These are phyloP conservation scores for Kodamaea laetipori DNA, from an alignment of 805 yeast genomes.

Conservation along the genomic window DNA sequence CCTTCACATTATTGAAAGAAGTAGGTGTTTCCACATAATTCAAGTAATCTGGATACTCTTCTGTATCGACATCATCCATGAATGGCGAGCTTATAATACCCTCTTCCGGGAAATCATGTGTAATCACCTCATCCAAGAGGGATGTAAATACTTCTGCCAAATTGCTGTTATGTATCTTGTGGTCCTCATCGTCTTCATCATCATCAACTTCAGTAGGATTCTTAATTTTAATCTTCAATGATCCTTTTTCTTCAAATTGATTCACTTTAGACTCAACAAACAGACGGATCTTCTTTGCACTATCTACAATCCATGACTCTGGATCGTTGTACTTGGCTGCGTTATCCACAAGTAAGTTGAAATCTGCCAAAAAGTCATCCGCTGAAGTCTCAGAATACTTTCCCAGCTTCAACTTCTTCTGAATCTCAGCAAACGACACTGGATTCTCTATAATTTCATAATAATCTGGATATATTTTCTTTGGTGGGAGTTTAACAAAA, in stretches of 20 bases:
- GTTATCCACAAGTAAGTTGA: conserved; percentile 38
- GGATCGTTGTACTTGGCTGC: conserved; percentile 45
- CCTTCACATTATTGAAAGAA: conserved; percentile 61
- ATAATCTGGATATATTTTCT: conserved; percentile 43
- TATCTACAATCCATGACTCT: conserved; percentile 59
- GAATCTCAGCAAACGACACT: conserved; percentile 36
- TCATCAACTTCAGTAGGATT: conserved; percentile 2
- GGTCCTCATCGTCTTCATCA: conserved; percentile 18
- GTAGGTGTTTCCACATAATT: conserved; percentile 72
- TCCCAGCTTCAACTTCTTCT: conserved; percentile 43
- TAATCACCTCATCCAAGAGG: conserved; percentile 43
- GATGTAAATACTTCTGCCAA: conserved; percentile 24
- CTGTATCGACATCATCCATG: conserved; percentile 68
- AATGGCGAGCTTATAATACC: conserved; percentile 69
- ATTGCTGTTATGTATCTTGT: conserved; percentile 19
- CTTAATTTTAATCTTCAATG: conserved; percentile 1
- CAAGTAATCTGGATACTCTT: conserved; percentile 80
- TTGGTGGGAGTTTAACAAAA: conserved; percentile 38
- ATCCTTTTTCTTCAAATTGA: conserved; percentile 27
- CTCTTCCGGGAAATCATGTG: conserved; percentile 49
- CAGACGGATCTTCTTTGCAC: conserved; percentile 58
- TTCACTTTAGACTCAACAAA: conserved; percentile 55
- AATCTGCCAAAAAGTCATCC: conserved; percentile 38
- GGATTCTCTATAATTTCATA: conserved; percentile 38
- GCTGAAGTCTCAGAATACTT: conserved; percentile 42